Evolutionary conservation across 176 grass and related monocot genomes (phyloP), one percentile per base, ranked within the genome.

Genomic region (Microstegium vimineum): DNA sequence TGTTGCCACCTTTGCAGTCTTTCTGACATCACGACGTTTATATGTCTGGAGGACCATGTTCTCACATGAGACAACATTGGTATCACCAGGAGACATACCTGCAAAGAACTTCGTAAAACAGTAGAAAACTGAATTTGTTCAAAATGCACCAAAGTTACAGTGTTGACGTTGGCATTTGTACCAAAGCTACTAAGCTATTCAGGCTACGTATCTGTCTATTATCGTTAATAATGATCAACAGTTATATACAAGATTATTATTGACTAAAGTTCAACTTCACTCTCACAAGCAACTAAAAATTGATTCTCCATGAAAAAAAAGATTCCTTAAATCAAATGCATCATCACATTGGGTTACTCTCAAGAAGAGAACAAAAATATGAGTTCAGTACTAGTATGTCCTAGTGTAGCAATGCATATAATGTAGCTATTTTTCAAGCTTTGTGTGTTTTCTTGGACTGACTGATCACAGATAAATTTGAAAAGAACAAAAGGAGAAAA

Each of bases 71-170:
- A 73, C 81, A 31, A 76, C 18, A 80, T 71, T 25, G 45, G 16
- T 68, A 74, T 84, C 85, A 83, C 36, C 75, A 83, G 82, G 85
- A 90, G 78, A 89, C 10, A 92, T 68, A 76, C 87, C 92, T 94
- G 52, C 80, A 59, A 90, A 66, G 36, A 26, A 79, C 5, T 17
- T 12, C 34, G 66, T 43, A 66, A 46, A 56, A 81, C 35, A 77
- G 15, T 17, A 57, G 41, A 67, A 88, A 40, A 16, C 42, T 2
- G 30, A 45, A 71, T 52, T 54, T 85, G 3, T 26, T 27, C 34
- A 10, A 25, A 85, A 81, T 77, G 27, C 26, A 57, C 7, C 0
- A 3, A 35, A 62, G 25, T 32, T 61, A 74, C 2, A 13, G 69
- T 79, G 40, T 66, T 61, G 80, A 33, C n/a, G 70, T n/a, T 34